A percentile compares a stretch with the other conserved stretches of the same genome.
Conservation (phyloP, 83 land plant genomes). For the Picea abies region DNA sequence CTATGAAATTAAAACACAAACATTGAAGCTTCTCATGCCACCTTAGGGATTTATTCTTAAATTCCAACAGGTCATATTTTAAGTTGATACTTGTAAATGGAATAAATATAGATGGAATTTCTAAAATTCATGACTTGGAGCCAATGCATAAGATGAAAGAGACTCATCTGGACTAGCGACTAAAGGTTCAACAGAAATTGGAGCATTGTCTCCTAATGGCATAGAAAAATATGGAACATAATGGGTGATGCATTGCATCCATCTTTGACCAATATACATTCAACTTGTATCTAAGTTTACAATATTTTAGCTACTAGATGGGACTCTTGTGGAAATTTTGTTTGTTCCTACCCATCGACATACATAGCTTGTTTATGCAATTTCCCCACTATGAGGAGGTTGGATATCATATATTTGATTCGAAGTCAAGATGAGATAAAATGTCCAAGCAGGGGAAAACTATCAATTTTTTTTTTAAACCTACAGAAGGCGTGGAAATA, state of each 20-base stretch:
- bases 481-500: too few relatives aligned
- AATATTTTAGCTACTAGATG: slow-evolving; percentile 31
- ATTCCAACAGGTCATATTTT: slow-evolving; percentile 54
- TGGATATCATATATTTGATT: too few relatives aligned
- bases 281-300: slow-evolving; percentile 41
- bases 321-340: too few relatives aligned
- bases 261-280: slow-evolving; percentile 24
- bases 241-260: slow-evolving; percentile 26
- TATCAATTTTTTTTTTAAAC: too few relatives aligned
- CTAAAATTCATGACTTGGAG: background rate
- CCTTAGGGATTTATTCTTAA: slow-evolving; percentile 78
- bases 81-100: background rate
- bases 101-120: background rate
- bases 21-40: slow-evolving; percentile 88
- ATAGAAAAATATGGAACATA: slow-evolving; percentile 27
- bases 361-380: too few relatives aligned
- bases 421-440: too few relatives aligned
- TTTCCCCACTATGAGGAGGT: too few relatives aligned
- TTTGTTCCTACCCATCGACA: too few relatives aligned
- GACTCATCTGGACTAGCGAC: background rate
- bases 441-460: too few relatives aligned
- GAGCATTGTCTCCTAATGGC: slow-evolving; percentile 12
- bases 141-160: background rate
- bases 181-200: slow-evolving; percentile 2
- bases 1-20: slow-evolving; percentile 77